These are phyloP conservation scores for Dysphania ambrosioides DNA, from an alignment of 148 eudicot genomes.

Conservation along the genomic window DNA sequence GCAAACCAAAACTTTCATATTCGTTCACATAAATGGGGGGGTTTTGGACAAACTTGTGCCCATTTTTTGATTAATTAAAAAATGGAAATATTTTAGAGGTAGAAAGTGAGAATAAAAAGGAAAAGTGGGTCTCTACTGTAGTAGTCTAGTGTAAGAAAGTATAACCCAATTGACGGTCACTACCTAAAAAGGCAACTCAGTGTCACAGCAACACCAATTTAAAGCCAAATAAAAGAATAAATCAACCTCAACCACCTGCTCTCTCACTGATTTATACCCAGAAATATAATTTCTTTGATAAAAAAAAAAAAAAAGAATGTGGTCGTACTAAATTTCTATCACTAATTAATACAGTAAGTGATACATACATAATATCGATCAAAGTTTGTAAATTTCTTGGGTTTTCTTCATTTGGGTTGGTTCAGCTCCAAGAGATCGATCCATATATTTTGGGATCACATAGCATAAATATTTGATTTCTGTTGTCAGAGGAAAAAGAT, in stretches of 20 bases:
- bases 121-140: conserved; percentile 39
- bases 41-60: background rate
- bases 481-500: conserved; percentile 19
- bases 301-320: too few species aligned
- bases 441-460: background rate
- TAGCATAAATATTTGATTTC: too few species aligned
- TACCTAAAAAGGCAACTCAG: conserved; percentile 31
- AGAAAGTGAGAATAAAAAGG: conserved; percentile 26
- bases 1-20: conserved; percentile 16
- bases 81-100: conserved; percentile 5
- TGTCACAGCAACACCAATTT: background rate
- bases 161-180: conserved; percentile 29
- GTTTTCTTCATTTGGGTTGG: conserved; percentile 12
- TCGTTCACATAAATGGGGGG: conserved; percentile 13
- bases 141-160: conserved; percentile 15
- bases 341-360: too few species aligned
- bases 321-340: too few species aligned
- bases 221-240: conserved; percentile 23
- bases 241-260: conserved; percentile 26
- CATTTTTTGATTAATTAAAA: conserved; percentile 2
- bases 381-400: background rate
- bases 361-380: too few species aligned
- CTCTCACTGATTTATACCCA: background rate
- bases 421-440: conserved; percentile 10
- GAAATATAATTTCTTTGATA: background rate